Evolutionary conservation across 2,329 filamentous ascomycete genomes (phyloP).

Genomic region (Meredithiella fracta): DNA sequence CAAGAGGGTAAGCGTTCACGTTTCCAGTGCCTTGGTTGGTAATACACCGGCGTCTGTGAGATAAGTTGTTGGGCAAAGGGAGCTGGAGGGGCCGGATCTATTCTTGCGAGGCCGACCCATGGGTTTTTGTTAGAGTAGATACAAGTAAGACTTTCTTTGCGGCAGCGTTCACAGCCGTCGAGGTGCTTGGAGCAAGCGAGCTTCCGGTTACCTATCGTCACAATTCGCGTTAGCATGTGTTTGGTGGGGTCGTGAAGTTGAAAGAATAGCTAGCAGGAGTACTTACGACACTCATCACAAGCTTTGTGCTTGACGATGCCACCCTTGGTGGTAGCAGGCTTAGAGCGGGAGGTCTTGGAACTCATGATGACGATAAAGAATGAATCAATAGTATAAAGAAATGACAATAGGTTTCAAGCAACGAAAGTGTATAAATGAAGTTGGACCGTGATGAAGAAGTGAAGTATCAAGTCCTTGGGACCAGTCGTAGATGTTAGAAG

Average conservation of each 20-base stretch:
- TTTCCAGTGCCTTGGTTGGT: not conserved
- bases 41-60: not conserved
- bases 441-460: too few species aligned
- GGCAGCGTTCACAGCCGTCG: constrained; percentile 42
- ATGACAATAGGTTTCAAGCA: not conserved
- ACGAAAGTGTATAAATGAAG: not conserved
- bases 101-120: constrained; percentile 48
- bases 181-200: constrained; percentile 48
- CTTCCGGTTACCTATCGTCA: constrained; percentile 38
- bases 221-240: not conserved
- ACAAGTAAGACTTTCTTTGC: constrained; percentile 38
- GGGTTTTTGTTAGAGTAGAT: constrained; percentile 49
- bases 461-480: too few species aligned
- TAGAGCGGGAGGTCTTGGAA: constrained; percentile 16
- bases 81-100: constrained; percentile 9
- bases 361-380: not conserved
- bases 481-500: not conserved
- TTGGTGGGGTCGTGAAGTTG: not conserved
- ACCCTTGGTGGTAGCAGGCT: constrained; percentile 14
- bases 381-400: not conserved
- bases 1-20: not conserved
- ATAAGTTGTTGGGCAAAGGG: not conserved
- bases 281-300: constrained; percentile 52
- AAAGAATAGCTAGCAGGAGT: not conserved
- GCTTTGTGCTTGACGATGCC: constrained; percentile 37